Evolutionary conservation across 2,329 filamentous ascomycete genomes (phyloP), one percentile per base, ranked within the genome.

Genomic region (Cytospora paraplurivora): DNA sequence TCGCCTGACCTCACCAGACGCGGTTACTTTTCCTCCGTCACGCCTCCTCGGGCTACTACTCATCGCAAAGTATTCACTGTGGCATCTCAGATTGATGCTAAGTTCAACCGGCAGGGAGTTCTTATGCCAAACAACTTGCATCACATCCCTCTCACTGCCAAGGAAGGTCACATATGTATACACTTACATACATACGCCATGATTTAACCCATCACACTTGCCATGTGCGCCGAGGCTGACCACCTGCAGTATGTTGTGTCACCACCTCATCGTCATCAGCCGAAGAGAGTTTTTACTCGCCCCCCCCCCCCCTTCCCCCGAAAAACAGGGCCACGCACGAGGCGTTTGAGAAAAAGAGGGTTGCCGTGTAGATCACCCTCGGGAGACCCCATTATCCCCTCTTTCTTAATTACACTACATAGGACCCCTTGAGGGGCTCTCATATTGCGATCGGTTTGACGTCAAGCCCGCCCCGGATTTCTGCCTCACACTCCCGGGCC

Each of bases 331-430:
- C n/a, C 19, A 33, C 41, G 52, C 44, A 49, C 55, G 41, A 47
- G 55, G 37, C 15, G 52, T 41, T 34, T 35, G 41, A 41, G 50
- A 35, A 57, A 56, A 35, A 65, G 63, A 65, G 57, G 55, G 51
- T 62, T 62, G 52, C 58, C 55, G 59, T 51, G 63, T 47, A 47
- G 63, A 65, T 62, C 59, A 21, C 13, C 37, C 32, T 33, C 32
- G 33, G 59, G 50, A 5, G 33, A 17, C 27, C 32, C 54, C 59
- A 61, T 53, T 41, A 21, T n/a, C 27, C 37, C 32, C 21, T 21
- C 32, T 59, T 49, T 49, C 50, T 56, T 53, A 41, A 41, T 17
- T 12, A 49, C 38, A 55, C 17, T 12, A 49, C 38, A 55, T 12
- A 56, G 34, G 12, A 10, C 27, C 21, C 34, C 53, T 47, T 41